Base-by-base conservation (phyloP, 1,284 basidiomycete species). In the Cryptococcus hybrid region DNA sequence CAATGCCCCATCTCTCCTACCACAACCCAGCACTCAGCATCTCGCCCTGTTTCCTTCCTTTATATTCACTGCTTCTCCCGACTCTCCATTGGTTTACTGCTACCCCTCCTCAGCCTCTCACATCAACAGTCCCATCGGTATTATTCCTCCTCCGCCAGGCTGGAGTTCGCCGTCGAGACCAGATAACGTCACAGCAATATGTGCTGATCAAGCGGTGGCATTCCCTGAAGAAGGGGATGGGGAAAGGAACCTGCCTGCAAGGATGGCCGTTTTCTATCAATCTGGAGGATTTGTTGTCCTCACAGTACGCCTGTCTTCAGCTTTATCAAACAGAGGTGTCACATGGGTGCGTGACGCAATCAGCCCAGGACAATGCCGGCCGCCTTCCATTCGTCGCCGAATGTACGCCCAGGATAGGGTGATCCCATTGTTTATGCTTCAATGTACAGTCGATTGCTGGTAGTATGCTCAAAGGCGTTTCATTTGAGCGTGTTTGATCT, bases 61-160 rank as follows among this genome's bases (percentile, higher is more conserved):
- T 62, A 76, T 78, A 56, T 72, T 74, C 57, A 71, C 73, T 7
- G 66, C 72, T 0, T 68, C 66, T 34, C 72, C 75, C 0, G 36
- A 56, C 3, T 77, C 76, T 0, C 77, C 77, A 0, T 63, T 77
- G 0, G 71, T 78, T 13, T 70, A 75, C 52, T 69, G 76, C 1
- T 67, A 77, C 51, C 46, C 54, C 1, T 18, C 57, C 2, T 47
- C 47, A 5, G 3, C 48, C 1, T 30, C 47, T n/a, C 7, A 11
- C 11, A 8, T 15, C 3, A 35, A 37, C 9, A 51, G 18, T 13
- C 60, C 72, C 2, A 57, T 78, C 0, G 76, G 76, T 36, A 65
- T 78, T 38, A 70, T 78, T 1, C 77, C 77, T 3, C 77, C 77
- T 5, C 77, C 77, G 0, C 77, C 76, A 1, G 73, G 76, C 0